These are phyloP conservation scores for Pythium dissimile DNA, from an alignment of 352 stramenopile genomes.

Conservation along the genomic window DNA sequence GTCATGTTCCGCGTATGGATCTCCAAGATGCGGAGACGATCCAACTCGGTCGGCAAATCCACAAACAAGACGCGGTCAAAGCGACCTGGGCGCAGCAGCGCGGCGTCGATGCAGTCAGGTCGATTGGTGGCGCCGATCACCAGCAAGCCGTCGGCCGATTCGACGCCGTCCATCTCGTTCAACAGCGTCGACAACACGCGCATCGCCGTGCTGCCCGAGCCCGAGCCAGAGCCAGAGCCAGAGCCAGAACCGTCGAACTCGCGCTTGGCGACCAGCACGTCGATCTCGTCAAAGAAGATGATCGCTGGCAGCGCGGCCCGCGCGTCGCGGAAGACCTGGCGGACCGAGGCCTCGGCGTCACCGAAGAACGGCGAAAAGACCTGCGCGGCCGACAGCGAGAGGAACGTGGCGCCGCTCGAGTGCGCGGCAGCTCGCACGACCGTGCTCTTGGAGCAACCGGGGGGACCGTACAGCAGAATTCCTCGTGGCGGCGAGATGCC, in stretches of 20 bases:
- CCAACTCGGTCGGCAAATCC: conserved; percentile 68
- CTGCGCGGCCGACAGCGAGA: conserved; percentile 82
- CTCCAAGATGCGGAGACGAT: conserved; percentile 65
- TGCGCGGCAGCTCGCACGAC: conserved; percentile 82
- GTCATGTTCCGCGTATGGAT: conserved; percentile 74
- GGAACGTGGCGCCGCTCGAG: conserved; percentile 76
- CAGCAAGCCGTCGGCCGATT: conserved; percentile 91
- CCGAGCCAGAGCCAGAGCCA: conserved; percentile 32
- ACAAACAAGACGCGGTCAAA: conserved; percentile 97
- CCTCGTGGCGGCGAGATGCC: conserved; percentile 69
- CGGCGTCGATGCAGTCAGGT: conserved; percentile 97
- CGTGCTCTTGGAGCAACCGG: conserved; percentile 90
- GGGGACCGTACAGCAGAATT: conserved; percentile 87
- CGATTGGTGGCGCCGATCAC: conserved; percentile 98
- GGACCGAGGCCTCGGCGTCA: conserved; percentile 80
- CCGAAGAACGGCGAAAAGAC: conserved; percentile 90
- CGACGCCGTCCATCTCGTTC: conserved; percentile 97
- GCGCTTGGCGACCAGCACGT: conserved; percentile 83
- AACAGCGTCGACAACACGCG: conserved; percentile 97
- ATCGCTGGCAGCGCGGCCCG: conserved; percentile 85
- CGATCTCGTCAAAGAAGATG: conserved; percentile 90
- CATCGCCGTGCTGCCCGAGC: conserved; percentile 54
- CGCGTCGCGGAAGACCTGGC: conserved; percentile 76
- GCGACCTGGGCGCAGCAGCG: conserved; percentile 93
- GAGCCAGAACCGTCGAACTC: conserved; percentile 45